Conservation (phyloP, 1,139 yeast genomes). For the Geotrichum fermentans region DNA sequence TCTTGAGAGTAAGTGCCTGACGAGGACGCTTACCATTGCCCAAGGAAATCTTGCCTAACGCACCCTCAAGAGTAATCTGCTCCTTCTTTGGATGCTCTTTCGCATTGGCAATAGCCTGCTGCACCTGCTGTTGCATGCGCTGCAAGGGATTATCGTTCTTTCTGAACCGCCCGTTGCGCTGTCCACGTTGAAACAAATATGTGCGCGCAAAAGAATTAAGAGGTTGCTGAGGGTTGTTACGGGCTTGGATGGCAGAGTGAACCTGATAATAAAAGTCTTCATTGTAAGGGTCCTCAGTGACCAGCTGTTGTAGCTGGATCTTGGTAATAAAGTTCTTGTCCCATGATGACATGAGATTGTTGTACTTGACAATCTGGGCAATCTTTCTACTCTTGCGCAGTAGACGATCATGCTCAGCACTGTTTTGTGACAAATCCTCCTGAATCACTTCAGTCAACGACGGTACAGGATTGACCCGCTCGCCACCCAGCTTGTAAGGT, state of each 20-base stretch:
- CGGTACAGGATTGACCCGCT: conserved; percentile 24
- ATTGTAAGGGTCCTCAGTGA: conserved; percentile 93
- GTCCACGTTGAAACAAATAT: conserved; percentile 87
- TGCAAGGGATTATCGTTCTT: conserved; percentile 82
- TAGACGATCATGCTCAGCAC: conserved; percentile 39
- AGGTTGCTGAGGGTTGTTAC: conserved; percentile 44
- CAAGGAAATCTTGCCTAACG: conserved; percentile 80
- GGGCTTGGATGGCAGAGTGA: conserved; percentile 74
- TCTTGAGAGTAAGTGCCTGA: conserved; percentile 68
- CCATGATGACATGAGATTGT: conserved; percentile 94
- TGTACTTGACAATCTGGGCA: conserved; percentile 70
- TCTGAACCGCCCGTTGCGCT: conserved; percentile 59
- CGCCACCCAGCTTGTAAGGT: conserved; percentile 25
- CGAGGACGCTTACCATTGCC: conserved; percentile 85
- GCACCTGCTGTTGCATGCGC: conserved; percentile 98
- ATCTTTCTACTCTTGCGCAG: conserved; percentile 74
- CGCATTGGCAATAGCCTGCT: conserved; percentile 92
- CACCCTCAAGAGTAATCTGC: conserved; percentile 76
- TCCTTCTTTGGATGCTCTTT: conserved; percentile 79
- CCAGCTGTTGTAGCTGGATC: conserved; percentile 90
- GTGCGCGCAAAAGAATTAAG: conserved; percentile 80
- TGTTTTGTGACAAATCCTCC: conserved; percentile 35
- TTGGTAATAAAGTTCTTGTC: conserved; percentile 94
- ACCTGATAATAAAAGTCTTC: conserved; percentile 97
- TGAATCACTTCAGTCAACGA: conserved; percentile 30